Base-by-base conservation (phyloP, 2,329 filamentous ascomycete species). In the Diplodia mutila region DNA sequence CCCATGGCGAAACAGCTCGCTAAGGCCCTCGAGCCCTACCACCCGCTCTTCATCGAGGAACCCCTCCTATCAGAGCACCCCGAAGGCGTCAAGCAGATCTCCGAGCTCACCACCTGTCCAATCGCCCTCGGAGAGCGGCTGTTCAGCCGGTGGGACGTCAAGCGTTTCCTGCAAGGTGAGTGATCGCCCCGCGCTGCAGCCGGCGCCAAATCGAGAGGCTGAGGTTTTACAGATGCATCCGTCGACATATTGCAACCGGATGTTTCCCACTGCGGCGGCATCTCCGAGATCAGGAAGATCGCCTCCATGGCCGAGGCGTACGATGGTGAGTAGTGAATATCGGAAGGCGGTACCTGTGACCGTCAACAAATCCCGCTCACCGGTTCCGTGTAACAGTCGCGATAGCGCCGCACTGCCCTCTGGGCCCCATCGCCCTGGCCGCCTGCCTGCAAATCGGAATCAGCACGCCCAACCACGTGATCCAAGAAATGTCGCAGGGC, bases 1-100 rank as follows among this genome's bases (percentile, higher is more conserved):
- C 89, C 90, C n/a, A 93, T 93, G 90, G 91, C 90, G 0, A 92
- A 91, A 71, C 91, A 93, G 71, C 84, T 94, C 2, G 89, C 89
- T 1, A 85, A 85, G 67, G 83, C 85, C 0, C 82, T 93, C 0
- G 90, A 90, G 69, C 89, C 90, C 0, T 85, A 91, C 70, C 83
- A 83, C 1, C 91, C 90, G 0, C 80, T 93, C n/a, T 93, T 93
- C 75, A 88, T 93, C 52, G 91, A 93, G 74, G 90, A 93, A 71
- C 90, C 90, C 0, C 79, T 92, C 1, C 83, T 93, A 0, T 89
- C 86, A 0, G 91, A 93, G 73, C 89, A 93, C 46, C 81, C 84
- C 0, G 89, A 88, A 65, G 89, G 84, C 0, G 88, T 92, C 73
- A 89, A 87, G 71, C 84, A 86, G 53, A 80, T 91, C 4, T 82